Evolutionary conservation across 257 asterid species (phyloP).

Genomic region (Solanum phureja): DNA sequence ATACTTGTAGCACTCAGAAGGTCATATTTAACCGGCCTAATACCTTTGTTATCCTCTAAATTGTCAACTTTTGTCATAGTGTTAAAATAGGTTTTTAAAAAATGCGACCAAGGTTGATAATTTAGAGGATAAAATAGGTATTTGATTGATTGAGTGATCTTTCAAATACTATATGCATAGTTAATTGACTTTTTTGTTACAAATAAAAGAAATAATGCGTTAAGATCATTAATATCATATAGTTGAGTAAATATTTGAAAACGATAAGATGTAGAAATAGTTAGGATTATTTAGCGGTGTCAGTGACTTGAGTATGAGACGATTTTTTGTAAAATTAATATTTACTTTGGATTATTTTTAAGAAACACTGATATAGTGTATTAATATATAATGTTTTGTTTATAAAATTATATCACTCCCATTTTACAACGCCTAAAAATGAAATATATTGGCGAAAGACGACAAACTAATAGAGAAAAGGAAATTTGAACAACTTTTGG

Average conservation of each 20-base stretch:
- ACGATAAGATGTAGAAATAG: not conserved
- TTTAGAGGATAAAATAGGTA: not conserved
- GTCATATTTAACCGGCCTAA: not conserved
- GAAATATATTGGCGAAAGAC: not conserved
- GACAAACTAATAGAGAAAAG: not conserved
- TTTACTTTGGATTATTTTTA: not conserved
- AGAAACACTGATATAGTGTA: not conserved
- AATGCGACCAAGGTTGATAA: not conserved
- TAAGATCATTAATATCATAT: not conserved
- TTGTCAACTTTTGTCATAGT: not conserved
- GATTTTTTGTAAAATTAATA: not conserved
- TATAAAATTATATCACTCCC: not conserved
- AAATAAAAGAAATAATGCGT: not conserved
- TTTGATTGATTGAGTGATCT: not conserved
- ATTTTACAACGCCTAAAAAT: not conserved
- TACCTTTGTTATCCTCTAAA: not conserved
- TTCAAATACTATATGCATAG: not conserved
- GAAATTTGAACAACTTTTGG: not conserved
- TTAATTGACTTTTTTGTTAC: not conserved
- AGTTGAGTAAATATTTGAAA: not conserved
- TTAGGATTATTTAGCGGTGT: not conserved
- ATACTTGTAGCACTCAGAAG: too few species aligned
- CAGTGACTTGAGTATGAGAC: too few species aligned
- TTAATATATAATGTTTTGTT: not conserved
- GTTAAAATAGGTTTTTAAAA: not conserved